Percentiles rank a stretch among this genome's conserved stretches.
Conservation (phyloP, 768 basidiomycete species). For the Hygrophoropsis aurantiaca region DNA sequence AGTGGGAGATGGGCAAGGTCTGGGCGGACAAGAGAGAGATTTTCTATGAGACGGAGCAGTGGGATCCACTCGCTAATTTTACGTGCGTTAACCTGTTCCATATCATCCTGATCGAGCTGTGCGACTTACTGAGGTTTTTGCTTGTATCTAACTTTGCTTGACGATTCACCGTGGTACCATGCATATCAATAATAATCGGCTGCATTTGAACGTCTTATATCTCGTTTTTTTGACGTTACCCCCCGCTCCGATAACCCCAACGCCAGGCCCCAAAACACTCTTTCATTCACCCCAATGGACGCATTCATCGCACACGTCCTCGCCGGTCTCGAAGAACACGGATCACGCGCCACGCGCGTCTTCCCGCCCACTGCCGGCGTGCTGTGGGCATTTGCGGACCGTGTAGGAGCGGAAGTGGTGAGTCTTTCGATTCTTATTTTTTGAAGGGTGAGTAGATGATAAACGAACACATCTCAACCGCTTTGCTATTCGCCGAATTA, state of each 20-base stretch:
- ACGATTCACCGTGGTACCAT: no score
- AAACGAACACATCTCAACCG: no score
- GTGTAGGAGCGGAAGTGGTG: constrained; percentile 83
- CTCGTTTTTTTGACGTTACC: constrained; percentile 2
- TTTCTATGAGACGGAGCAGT: constrained; percentile 81
- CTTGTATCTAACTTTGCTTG: background rate
- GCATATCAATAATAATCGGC: no score
- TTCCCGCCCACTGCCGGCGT: constrained; percentile 84
- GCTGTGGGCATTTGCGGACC: constrained; percentile 77
- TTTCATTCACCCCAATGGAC: constrained; percentile 95
- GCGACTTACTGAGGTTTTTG: background rate
- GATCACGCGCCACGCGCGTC: constrained; percentile 76
- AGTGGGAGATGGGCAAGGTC: constrained; percentile 93
- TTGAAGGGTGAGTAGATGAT: no score
- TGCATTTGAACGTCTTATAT: no score
- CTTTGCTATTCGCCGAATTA: no score
- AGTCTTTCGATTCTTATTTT: no score
- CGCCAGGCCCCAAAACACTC: constrained; percentile 40
- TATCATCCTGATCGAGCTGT: background rate
- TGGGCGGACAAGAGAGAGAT: constrained; percentile 97
- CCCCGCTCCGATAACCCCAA: constrained; percentile 3
- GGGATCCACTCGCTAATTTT: constrained; percentile 82
- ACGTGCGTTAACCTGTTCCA: constrained; percentile 50
- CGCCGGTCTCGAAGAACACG: constrained; percentile 67
- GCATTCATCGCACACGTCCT: constrained; percentile 76